phyloP scores from a whole-genome alignment of 768 basidiomycete species.

The Lactarius hengduanensis region DNA sequence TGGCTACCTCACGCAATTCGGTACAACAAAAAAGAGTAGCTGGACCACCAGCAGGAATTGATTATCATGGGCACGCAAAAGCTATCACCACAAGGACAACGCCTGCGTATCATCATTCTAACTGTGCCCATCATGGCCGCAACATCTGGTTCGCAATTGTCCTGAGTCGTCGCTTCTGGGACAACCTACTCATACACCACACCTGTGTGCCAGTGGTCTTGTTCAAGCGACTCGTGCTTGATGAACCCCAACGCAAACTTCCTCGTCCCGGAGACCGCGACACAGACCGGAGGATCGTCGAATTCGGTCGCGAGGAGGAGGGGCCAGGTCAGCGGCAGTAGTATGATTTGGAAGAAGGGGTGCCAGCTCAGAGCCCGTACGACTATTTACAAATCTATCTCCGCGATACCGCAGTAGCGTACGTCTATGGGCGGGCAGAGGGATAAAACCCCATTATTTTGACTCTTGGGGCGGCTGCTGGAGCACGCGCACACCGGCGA shows the following conservation, averaged over 20 bases:
- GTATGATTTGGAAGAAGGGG: neutral
- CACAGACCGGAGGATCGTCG: slow-evolving; percentile 24
- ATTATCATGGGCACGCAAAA: slow-evolving; percentile 30
- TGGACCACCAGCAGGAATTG: neutral
- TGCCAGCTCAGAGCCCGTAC: slow-evolving; percentile 2
- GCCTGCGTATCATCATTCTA: slow-evolving; percentile 55
- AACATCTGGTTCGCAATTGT: slow-evolving; percentile 51
- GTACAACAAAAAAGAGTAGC: neutral
- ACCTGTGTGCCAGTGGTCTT: slow-evolving; percentile 49
- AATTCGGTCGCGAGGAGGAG: slow-evolving; percentile 26
- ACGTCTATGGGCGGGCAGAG: neutral
- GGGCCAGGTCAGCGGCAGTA: slow-evolving; percentile 8
- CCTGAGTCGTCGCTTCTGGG: slow-evolving; percentile 12
- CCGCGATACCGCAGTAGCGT: neutral
- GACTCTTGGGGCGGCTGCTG: slow-evolving; percentile 33
- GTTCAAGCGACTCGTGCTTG: slow-evolving; percentile 61
- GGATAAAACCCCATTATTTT: slow-evolving; percentile 15
- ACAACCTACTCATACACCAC: slow-evolving; percentile 16
- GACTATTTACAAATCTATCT: slow-evolving; percentile 18
- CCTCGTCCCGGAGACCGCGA: slow-evolving; percentile 32
- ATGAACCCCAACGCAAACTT: slow-evolving; percentile 46
- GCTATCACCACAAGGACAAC: slow-evolving; percentile 46
- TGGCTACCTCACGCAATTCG: neutral
- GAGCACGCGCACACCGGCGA: slow-evolving; percentile 80
- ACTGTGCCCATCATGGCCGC: slow-evolving; percentile 64